Conservation (phyloP, 371 early-diverging fungal species). For the Capniomyces stellatus region DNA sequence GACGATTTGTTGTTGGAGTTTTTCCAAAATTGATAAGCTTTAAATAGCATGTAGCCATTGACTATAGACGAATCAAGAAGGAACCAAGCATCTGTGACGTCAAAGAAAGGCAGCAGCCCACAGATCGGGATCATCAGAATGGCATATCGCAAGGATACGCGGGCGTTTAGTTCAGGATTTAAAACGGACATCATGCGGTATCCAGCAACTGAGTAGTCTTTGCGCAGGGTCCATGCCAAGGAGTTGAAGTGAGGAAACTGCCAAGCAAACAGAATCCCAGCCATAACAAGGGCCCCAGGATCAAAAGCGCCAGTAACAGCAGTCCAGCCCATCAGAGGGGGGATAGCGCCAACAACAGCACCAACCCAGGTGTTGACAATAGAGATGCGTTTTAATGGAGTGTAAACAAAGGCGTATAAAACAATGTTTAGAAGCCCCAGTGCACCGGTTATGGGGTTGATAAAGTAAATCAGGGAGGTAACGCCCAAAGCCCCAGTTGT, state of each 20-base stretch:
- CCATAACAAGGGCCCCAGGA: conserved; percentile 64
- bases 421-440: conserved; percentile 72
- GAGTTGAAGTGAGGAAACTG: conserved; percentile 98
- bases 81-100: conserved; percentile 65
- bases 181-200: conserved; percentile 89
- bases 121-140: conserved; percentile 72
- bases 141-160: conserved; percentile 69
- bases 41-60: conserved; percentile 48
- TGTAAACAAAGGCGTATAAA: conserved; percentile 79
- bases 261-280: conserved; percentile 76
- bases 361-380: conserved; percentile 94
- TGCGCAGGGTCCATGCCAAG: conserved; percentile 72
- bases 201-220: conserved; percentile 91
- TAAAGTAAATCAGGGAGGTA: conserved; percentile 40
- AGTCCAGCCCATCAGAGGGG: conserved; percentile 95
- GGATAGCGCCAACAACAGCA: conserved; percentile 87
- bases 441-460: conserved; percentile 66
- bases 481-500: conserved; percentile 55
- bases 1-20: conserved; percentile 58
- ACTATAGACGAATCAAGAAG: conserved; percentile 50
- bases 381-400: conserved; percentile 82
- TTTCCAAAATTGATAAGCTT: conserved; percentile 57
- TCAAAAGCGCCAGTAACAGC: conserved; percentile 66
- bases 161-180: conserved; percentile 69
- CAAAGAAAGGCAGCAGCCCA: conserved; percentile 40